These are phyloP conservation scores for Volvox reticuliferus DNA, from an alignment of 139 green algal genomes.

Conservation along the genomic window DNA sequence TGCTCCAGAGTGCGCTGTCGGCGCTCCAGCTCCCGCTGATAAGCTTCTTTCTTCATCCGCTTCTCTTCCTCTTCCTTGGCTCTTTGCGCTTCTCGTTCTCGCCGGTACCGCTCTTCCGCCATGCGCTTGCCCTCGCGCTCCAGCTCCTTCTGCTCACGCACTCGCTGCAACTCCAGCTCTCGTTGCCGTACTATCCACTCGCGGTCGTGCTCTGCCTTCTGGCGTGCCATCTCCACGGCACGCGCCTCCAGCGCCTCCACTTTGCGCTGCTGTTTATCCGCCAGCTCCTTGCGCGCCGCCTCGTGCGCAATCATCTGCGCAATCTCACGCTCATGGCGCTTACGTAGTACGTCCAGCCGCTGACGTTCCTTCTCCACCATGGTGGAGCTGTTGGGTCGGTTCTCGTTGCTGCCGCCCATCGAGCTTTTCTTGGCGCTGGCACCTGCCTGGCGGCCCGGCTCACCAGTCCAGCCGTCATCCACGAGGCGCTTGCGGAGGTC, in stretches of 20 bases:
- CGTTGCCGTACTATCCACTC: slow-evolving; percentile 79
- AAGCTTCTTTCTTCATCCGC: slow-evolving; percentile 67
- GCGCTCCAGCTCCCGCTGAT: slow-evolving; percentile 79
- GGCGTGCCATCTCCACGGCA: slow-evolving; percentile 68
- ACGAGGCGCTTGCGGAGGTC: slow-evolving; percentile 77
- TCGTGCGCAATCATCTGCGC: slow-evolving; percentile 82
- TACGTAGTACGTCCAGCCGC: slow-evolving; percentile 86
- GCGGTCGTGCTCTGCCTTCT: slow-evolving; percentile 71
- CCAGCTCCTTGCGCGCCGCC: slow-evolving; percentile 77
- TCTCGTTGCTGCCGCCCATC: not conserved
- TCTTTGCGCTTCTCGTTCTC: slow-evolving; percentile 61
- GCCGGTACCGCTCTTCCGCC: slow-evolving; percentile 57
- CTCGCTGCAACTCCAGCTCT: slow-evolving; percentile 77
- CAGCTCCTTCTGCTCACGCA: slow-evolving; percentile 44
- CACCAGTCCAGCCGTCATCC: slow-evolving; percentile 60
- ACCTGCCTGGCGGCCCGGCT: not conserved
- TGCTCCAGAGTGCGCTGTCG: slow-evolving; percentile 77
- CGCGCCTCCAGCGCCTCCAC: slow-evolving; percentile 69
- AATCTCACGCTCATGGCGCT: slow-evolving; percentile 82
- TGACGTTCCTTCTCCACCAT: slow-evolving; percentile 86
- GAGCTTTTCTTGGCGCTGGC: not conserved
- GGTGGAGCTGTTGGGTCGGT: slow-evolving; percentile 4
- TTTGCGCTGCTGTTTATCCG: slow-evolving; percentile 76
- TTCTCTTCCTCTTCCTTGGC: slow-evolving; percentile 67
- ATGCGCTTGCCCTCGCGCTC: slow-evolving; percentile 51